Base-by-base conservation (phyloP, 257 asterid genomes). In the Eucommia ulmoides region DNA sequence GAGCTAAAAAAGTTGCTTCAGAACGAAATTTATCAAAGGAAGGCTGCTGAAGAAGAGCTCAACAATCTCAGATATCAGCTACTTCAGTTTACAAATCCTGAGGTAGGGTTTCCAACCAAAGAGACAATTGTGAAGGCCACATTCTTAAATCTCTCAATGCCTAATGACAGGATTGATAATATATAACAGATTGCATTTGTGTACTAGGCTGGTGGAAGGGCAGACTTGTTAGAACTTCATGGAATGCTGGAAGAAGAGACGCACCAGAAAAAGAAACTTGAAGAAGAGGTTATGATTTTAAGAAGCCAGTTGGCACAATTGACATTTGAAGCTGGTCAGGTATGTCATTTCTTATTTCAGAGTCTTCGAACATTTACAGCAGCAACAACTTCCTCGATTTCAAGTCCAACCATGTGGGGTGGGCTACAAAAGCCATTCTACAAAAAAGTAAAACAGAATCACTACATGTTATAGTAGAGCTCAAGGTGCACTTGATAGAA, bases 41-140 rank as follows among this genome's bases (percentile, higher is more conserved):
- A 77, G 80, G 78, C 87, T 21, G 97, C 97, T 58, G 97, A 91
- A 74, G 94, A 76, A 33, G 95, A 91, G 76, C 72, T 73, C 56
- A 52, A 64, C 52, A 64, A 64, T 56, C 72, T 89, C 59, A 82
- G 74, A 71, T 62, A 62, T 51, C 82, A 76, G 67, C 64, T 81
- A 48, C 62, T 66, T 52, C 61, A 59, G 41, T 69, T 77, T 50
- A 74, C 74, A 24, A 79, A 72, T 62, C 60, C 62, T 51, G 88
- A 76, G 82, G 92, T 88, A 71, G 26, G 59, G 38, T 59, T 49
- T n/a, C n/a, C n/a, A n/a, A n/a, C n/a, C n/a, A n/a, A n/a, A n/a
- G n/a, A n/a, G n/a, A n/a, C n/a, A n/a, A n/a, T n/a, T n/a, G n/a
- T n/a, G n/a, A n/a, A n/a, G n/a, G n/a, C n/a, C n/a, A n/a, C n/a